Evolutionary conservation across 2,329 filamentous ascomycete genomes (phyloP), one percentile per base, ranked within the genome.

Genomic region (Pestalotiopsis sp.): DNA sequence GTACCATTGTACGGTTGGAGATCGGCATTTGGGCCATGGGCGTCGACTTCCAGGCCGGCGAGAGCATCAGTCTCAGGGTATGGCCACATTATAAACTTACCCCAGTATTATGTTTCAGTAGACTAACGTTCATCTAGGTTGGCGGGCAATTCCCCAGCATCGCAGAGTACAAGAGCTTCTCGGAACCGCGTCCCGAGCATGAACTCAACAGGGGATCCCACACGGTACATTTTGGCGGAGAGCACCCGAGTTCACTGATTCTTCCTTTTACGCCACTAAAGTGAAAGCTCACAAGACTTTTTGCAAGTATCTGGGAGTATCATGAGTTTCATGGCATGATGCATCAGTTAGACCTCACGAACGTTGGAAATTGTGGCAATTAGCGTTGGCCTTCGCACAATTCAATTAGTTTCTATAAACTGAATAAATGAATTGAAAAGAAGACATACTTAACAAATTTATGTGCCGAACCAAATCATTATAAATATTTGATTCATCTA

Each of bases 121-220:
- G 20, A 0, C 75, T 79, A 64, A 77, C 78, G 39, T 80, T 79
- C 1, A 73, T 49, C 17, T 23, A 67, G 52, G 17, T 70, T 59
- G 67, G 72, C 12, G 78, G 78, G 1, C 77, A 80, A 52, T 77
- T 78, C 66, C 80, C 80, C 6, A 75, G 76, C 25, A 80, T 82
- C 49, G 80, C 81, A 0, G 81, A 84, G 68, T 82, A 78, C 63
- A 77, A 76, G 68, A 77, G 75, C 6, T 82, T 80, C 67, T 82
- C 78, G 0, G 74, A 73, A 41, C 78, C 79, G 4, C 71, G 82
- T 12, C 81, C 81, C 1, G 81, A 82, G 38, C 72, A 80, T 68
- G 81, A 83, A 74, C 72, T 75, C 72, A 84, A 84, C 63, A 78
- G 77, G 71, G 82, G 81, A 0, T 69, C 72, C 45, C 81, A 83